Conservation (phyloP, 345 rosid species). For the Euphorbia peplus region DNA sequence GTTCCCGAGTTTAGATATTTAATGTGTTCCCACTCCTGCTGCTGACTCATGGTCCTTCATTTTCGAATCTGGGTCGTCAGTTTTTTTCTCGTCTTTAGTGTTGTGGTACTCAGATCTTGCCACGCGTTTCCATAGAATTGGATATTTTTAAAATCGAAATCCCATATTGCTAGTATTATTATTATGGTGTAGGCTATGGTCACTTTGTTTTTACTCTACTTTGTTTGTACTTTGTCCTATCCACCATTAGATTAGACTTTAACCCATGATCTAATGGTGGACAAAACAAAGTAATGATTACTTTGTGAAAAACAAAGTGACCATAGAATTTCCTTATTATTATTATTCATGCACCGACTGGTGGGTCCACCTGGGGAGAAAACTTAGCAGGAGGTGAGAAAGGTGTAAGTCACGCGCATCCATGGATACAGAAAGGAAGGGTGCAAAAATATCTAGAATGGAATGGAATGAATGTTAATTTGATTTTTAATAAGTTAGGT, state of each 20-base stretch:
- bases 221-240: too few species aligned
- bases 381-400: not conserved
- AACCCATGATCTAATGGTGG: too few species aligned
- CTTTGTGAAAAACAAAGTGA: too few species aligned
- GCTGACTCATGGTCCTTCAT: not conserved
- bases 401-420: not conserved
- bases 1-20: not conserved
- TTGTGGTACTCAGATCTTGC: not conserved
- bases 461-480: not conserved
- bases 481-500: too few species aligned
- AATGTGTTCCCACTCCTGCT: not conserved
- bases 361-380: not conserved
- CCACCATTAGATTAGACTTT: too few species aligned
- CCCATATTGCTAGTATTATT: too few species aligned
- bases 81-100: not conserved
- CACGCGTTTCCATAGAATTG: not conserved
- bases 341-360: conserved; percentile 9
- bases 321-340: too few species aligned
- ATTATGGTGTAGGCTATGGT: too few species aligned
- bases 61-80: conserved; percentile 16
- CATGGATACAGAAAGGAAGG: not conserved
- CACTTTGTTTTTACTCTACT: too few species aligned
- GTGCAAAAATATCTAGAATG: not conserved
- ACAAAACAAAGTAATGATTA: too few species aligned
- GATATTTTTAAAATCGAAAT: not conserved